Evolutionary conservation across 2,329 filamentous ascomycete species (phyloP), one percentile per base, ranked within the genome.

Genomic region (Aspergillus fumigatiaffinis): DNA sequence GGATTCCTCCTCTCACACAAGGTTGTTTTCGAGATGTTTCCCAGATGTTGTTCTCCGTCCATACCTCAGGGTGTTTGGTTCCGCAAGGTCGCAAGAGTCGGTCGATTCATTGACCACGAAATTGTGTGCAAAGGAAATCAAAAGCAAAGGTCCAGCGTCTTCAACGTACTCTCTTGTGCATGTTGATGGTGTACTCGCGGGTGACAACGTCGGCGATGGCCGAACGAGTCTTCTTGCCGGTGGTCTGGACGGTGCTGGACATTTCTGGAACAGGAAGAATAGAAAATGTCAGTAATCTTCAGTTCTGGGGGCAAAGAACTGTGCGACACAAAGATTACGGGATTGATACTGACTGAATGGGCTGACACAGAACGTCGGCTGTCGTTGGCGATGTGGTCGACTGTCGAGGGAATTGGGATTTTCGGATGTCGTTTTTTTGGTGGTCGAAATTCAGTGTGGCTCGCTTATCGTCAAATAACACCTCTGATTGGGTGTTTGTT

Each of bases 161-260:
- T 74, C 72, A 79, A 89, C 89, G 79, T 92, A 95, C 91, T 83
- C 93, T 90, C 90, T 96, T 97, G 91, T 99, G 94, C 74, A 99
- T 84, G 87, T 99, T 93, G 84, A 99, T 97, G 82, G 94, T 99
- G 88, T 99, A 99, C 86, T 99, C 95, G 87, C 94, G 91, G 76
- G 94, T 89, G 80, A 99, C 93, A 78, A 99, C 95, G 83, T 99
- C 93, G 82, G 91, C 88, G 81, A 99, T 96, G 84, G 95, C 95
- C 81, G 91, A 96, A 79, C 92, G 91, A 71, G 79, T 73, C 82
- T 89, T 89, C 84, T 88, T 89, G 78, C 80, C 82, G 73, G 80
- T 82, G 73, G 80, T 82, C 87, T 88, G 78, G 74, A 74, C 69
- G 68, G 78, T 76, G 76, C 81, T 85, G 73, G 86, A 87, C 86